Evolutionary conservation across 306 rosid species (phyloP), one percentile per base, ranked within the genome.

Genomic region (Geum urbanum): DNA sequence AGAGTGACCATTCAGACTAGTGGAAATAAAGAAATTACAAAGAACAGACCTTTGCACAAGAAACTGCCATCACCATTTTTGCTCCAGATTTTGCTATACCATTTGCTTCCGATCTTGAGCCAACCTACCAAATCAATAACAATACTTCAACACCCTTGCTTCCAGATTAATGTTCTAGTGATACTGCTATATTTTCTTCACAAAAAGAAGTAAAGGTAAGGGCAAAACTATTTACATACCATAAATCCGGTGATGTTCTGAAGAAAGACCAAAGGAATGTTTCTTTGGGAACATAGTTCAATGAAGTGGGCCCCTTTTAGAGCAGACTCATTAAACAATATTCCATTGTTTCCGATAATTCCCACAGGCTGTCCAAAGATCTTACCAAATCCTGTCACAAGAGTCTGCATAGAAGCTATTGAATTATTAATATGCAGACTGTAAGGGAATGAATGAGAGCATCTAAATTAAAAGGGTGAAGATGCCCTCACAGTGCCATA

Each of bases 51-150:
- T 94, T 94, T 48, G 98, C 96, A 71, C 98, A 94, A 70, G 98
- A 88, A 73, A 90, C 98, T 70, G 98, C 98, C 98, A 90, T 90
- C 77, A 90, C 98, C 96, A 94, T 85, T 81, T 94, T 94, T n/a
- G 98, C 97, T 69, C 97, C 97, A 37, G 98, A 84, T 72, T 94
- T 94, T 45, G 97, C 98, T 59, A 94, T 90, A 54, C 98, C 98
- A 72, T 83, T 81, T 81, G 98, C 97, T 84, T 94, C 98, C 8
- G 98, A 90, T 84, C 81, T 88, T 39, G 97, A 90, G 58, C 98
- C 98, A 79, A 90, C 98, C 98, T 92, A 71, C 71, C 75, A 76
- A 67, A 77, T 44, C 54, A 69, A 46, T 69, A 72, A 20, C 45
- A 16, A 64, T 55, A 54, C 71, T 80, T 58, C 10, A 27, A 13